Evolutionary conservation across 2,329 filamentous ascomycete genomes (phyloP), one percentile per base, ranked within the genome.

Genomic region (Dactylellina leptospora): DNA sequence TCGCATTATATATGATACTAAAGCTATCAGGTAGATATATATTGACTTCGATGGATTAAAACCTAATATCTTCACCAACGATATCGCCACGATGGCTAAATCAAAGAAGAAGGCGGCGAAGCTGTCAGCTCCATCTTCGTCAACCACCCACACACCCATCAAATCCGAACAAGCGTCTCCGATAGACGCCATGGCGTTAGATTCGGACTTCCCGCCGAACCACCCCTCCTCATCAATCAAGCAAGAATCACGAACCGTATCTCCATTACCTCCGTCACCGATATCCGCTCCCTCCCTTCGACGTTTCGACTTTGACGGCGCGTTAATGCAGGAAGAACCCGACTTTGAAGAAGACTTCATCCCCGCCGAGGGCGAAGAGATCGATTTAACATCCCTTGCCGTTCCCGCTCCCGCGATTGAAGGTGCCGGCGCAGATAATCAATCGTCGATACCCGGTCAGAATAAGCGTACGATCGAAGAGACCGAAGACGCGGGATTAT

Each of bases 261-360:
- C 68, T 2, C 66, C 66, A 3, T 62, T 58, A 9, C 58, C 66
- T 6, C 47, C 66, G 11, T 61, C 59, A 6, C 45, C 48, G 6
- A 55, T 27, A 1, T 25, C 51, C 6, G 42, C 53, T 6, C 33
- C 44, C 8, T 63, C 23, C 27, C 20, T 36, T n/a, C 59, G 44
- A 1, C 51, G 40, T 18, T 53, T 18, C 55, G 69, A 68, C 23
- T 62, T 61, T 18, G 69, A 73, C 36, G 69, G 69, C 20, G 69
- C 48, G 2, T 25, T 73, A 18, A 44, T 73, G 38, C 62, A 61
- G 30, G 69, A 73, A n/a, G 69, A 73, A 42, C 69, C 69, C 0
- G 69, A 73, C 6, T 73, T 73, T 16, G 55, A 68, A 22, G 69
- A 73, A 30, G 69, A 73, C 45, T 73, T 73, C 10, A 55, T 68